These are phyloP conservation scores for Cercospora sp. DNA, from an alignment of 2,329 filamentous ascomycete species.

Conservation along the genomic window DNA sequence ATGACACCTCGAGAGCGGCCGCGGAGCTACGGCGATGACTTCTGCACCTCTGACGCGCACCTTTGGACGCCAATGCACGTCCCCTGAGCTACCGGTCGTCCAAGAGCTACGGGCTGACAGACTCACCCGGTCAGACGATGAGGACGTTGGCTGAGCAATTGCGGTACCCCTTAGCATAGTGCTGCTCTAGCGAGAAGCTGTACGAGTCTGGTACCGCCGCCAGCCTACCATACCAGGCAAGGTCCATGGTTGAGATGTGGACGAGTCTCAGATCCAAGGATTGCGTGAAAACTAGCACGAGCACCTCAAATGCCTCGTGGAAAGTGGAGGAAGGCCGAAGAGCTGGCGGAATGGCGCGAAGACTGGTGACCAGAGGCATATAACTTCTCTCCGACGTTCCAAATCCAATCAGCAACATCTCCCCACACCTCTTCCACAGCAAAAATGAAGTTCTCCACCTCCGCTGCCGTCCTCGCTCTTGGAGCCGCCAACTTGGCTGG, in stretches of 20 bases:
- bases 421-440: background rate
- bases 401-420: background rate
- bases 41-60: background rate
- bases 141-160: background rate
- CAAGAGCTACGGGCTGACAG: background rate
- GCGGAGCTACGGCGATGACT: background rate
- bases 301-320: background rate
- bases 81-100: background rate
- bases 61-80: background rate
- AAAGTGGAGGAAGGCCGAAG: background rate
- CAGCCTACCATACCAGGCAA: background rate
- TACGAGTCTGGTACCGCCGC: background rate
- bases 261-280: background rate
- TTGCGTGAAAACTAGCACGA: background rate
- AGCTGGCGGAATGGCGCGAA: background rate
- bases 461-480: background rate
- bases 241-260: background rate
- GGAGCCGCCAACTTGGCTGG: slow-evolving; percentile 2
- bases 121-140: background rate
- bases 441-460: slow-evolving; percentile 9
- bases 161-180: background rate
- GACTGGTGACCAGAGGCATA: background rate
- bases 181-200: background rate
- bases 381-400: background rate
- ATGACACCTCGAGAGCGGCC: background rate